phyloP scores from a whole-genome alignment of 805 yeast species.

The Starmerella powellii region DNA sequence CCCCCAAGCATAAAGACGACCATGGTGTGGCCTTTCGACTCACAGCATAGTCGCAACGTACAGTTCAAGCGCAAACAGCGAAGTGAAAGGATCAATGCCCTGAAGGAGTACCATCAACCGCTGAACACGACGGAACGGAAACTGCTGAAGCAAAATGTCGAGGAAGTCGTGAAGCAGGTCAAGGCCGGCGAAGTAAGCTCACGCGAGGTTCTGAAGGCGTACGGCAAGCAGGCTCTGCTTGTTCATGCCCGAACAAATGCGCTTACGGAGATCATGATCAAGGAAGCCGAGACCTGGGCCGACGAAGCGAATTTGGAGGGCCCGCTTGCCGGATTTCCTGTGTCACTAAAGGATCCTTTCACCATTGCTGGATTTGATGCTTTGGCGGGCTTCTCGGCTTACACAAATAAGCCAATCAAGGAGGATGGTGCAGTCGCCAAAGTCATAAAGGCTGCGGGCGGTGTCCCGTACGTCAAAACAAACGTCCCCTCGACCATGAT shows the following conservation, averaged over 20 bases:
- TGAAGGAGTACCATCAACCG: slow-evolving; percentile 33
- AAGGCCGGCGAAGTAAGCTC: slow-evolving; percentile 39
- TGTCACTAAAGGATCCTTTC: slow-evolving; percentile 50
- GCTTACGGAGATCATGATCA: slow-evolving; percentile 49
- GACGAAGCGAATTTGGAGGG: slow-evolving; percentile 42
- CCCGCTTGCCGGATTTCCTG: slow-evolving; percentile 53
- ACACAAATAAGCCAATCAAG: slow-evolving; percentile 33
- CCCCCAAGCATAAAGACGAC: too few relatives aligned
- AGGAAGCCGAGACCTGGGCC: slow-evolving; percentile 56
- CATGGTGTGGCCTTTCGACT: slow-evolving; percentile 6
- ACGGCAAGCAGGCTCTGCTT: slow-evolving; percentile 50
- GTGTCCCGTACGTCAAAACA: slow-evolving; percentile 45
- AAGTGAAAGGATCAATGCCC: slow-evolving; percentile 27
- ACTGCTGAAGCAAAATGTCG: slow-evolving; percentile 35
- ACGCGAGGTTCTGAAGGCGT: slow-evolving; percentile 46
- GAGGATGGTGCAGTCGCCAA: slow-evolving; percentile 34
- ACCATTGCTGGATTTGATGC: slow-evolving; percentile 41
- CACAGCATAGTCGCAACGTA: slow-evolving; percentile 9
- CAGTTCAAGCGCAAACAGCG: slow-evolving; percentile 29
- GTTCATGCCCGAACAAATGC: slow-evolving; percentile 49
- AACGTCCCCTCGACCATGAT: slow-evolving; percentile 46
- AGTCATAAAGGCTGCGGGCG: slow-evolving; percentile 41
- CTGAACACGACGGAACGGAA: slow-evolving; percentile 28
- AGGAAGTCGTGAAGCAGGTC: slow-evolving; percentile 35
- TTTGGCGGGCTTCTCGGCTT: slow-evolving; percentile 38